Percentiles rank a stretch among this genome's conserved stretches.
These are phyloP conservation scores for Erythrophleum ivorense DNA, from an alignment of 331 rosid species.

Conservation along the genomic window DNA sequence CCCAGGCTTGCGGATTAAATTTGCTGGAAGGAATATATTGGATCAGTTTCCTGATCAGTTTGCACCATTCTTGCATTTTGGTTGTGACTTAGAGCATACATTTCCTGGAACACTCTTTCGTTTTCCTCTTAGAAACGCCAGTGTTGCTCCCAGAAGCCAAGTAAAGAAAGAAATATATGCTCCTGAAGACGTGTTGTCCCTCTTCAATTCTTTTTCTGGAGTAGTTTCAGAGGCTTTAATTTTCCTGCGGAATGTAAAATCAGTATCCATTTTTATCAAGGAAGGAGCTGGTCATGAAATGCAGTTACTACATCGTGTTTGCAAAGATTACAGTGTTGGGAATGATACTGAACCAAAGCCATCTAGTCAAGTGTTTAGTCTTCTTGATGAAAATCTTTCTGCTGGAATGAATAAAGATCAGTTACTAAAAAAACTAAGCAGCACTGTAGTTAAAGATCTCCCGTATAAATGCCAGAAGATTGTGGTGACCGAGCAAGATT, in stretches of 20 bases:
- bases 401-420: conserved; percentile 74
- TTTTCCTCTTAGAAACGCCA: too few relatives aligned
- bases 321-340: conserved; percentile 59
- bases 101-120: too few relatives aligned
- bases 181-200: conserved; percentile 82
- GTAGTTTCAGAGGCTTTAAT: conserved; percentile 82
- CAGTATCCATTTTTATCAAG: conserved; percentile 76
- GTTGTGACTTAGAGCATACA: too few relatives aligned
- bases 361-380: conserved; percentile 61
- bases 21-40: conserved; percentile 76
- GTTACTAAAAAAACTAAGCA: conserved; percentile 69
- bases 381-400: conserved; percentile 55
- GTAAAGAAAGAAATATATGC: conserved; percentile 85
- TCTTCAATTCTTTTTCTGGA: too few relatives aligned
- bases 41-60: conserved; percentile 97
- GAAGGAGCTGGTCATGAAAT: conserved; percentile 82
- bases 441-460: conserved; percentile 54
- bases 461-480: conserved; percentile 77
- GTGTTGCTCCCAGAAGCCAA: too few relatives aligned
- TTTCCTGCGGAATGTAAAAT: conserved; percentile 79
- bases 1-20: conserved; percentile 89
- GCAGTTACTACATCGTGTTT: conserved; percentile 76
- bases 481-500: conserved; percentile 63
- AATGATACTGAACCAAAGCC: conserved; percentile 60
- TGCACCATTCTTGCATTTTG: conserved; percentile 83